Evolutionary conservation across 179 eudicot genomes (phyloP), one percentile per base, ranked within the genome.

Genomic region (Beta lomatogona): DNA sequence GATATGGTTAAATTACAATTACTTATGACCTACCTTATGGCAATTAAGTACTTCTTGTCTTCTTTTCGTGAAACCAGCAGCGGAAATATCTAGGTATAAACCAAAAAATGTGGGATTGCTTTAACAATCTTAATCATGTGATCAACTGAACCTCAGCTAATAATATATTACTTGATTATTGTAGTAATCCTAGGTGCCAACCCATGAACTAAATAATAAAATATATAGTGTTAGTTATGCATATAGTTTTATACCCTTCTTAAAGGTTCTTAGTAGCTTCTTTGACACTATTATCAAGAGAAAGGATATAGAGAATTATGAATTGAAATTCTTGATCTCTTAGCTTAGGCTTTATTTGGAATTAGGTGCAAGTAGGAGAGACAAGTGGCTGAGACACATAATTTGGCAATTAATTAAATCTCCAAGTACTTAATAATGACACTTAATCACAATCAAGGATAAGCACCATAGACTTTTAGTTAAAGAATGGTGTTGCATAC

Each of bases 21-120:
- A 69, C 58, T 70, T 14, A 57, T 57, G 57, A 58, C 75, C 76
- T 55, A 54, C 50, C 65, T 57, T 79, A 6, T 54, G 67, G 75
- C 67, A 79, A 41, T 18, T 10, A 15, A n/a, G n/a, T n/a, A n/a
- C n/a, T n/a, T n/a, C n/a, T n/a, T n/a, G n/a, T n/a, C n/a, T 28
- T 50, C 41, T 70, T 21, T 71, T n/a, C 13, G 45, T 50, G 16
- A 46, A 79, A 48, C 60, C 77, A 71, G 22, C 15, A 3, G 46
- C 69, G 22, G 11, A 73, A 63, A 50, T 65, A 52, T 80, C 73
- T 75, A 80, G n/a, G n/a, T n/a, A n/a, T n/a, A n/a, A n/a, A n/a
- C n/a, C n/a, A n/a, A n/a, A n/a, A n/a, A n/a, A n/a, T n/a, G n/a
- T n/a, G n/a, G n/a, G n/a, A n/a, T n/a, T n/a, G n/a, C n/a, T n/a